Evolutionary conservation across 2,329 filamentous ascomycete genomes (phyloP), one percentile per base, ranked within the genome.

Genomic region (Lasiodiplodia citricola): DNA sequence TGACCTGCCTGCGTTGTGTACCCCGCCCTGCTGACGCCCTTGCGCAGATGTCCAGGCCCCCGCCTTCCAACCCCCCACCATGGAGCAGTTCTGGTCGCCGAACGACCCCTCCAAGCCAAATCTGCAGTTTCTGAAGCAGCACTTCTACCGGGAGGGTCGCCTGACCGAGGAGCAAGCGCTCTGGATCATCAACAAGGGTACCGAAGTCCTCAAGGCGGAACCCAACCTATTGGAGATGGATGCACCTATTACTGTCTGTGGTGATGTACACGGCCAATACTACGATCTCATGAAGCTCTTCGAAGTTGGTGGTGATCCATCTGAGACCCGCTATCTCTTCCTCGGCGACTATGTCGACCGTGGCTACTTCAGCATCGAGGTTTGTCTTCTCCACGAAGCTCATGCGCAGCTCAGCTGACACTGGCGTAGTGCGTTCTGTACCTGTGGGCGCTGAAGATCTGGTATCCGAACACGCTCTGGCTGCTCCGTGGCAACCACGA

Each of bases 251-350:
- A 99, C 96, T 11, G 96, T 99, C 63, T 99, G 96, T 77, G 96
- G 96, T 79, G 96, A 99, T 78, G 94, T 99, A 67, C 96, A 99
- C 82, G 96, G 96, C 74, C 96, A 99, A 83, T 99, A 98, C 84
- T 99, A 97, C 81, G 96, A 99, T 81, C 83, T 99, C 78, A 99
- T 99, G 96, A 99, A 99, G 86, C 87, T 99, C 41, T 99, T 99
- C 77, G 96, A 99, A 82, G 96, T 99, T 64, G 96, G 96, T 73
- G 96, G 96, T 72, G 96, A 99, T 80, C 96, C 96, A 51, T 89
- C 95, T 66, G 96, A 99, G 83, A 99, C 96, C 37, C 86, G 96
- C 77, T 99, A 99, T 82, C 88, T 99, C 70, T 99, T 99, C 83
- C 85, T 99, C 72, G 96, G 96, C 70, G 96, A 99, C 82, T 99